phyloP scores from a whole-genome alignment of 2,329 filamentous ascomycete genomes.

The Cryphonectria parasitica region DNA sequence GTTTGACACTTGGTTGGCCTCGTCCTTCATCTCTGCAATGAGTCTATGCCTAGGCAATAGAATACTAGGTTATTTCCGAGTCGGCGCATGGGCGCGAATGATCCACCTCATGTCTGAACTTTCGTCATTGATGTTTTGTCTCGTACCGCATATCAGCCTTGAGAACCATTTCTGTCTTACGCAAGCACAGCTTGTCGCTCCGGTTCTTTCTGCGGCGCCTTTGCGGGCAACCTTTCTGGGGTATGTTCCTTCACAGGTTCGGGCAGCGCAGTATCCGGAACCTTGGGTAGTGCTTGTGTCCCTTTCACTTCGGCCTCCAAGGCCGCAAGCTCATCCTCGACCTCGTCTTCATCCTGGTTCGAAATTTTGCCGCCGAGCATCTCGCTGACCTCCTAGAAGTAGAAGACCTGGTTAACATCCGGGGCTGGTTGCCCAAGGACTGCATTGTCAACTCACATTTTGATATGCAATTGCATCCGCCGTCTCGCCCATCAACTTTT shows the following conservation, averaged over 20 bases:
- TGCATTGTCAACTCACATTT: constrained; percentile 57
- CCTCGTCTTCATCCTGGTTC: constrained; percentile 95
- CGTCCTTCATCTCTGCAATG: background rate
- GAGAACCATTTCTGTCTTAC: background rate
- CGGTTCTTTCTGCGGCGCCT: constrained; percentile 29
- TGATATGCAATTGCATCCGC: constrained; percentile 92
- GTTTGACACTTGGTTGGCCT: background rate
- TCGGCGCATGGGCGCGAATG: background rate
- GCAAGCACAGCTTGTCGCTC: constrained; percentile 38
- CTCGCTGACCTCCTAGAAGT: constrained; percentile 80
- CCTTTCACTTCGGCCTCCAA: constrained; percentile 66
- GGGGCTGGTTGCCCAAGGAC: background rate
- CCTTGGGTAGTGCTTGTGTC: constrained; percentile 33
- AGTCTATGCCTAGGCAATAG: background rate
- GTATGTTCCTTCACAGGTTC: constrained; percentile 21
- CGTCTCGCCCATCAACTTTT: constrained; percentile 92
- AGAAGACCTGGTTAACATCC: constrained; percentile 16
- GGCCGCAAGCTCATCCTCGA: constrained; percentile 90
- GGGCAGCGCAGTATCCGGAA: constrained; percentile 35
- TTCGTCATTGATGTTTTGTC: background rate
- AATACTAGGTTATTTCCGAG: background rate
- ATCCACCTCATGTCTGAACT: background rate
- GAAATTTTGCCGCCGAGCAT: constrained; percentile 88
- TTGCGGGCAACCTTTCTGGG: constrained; percentile 26
- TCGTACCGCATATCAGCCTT: background rate